Conservation (phyloP, 768 basidiomycete genomes). For the Myochromella boudieri region DNA sequence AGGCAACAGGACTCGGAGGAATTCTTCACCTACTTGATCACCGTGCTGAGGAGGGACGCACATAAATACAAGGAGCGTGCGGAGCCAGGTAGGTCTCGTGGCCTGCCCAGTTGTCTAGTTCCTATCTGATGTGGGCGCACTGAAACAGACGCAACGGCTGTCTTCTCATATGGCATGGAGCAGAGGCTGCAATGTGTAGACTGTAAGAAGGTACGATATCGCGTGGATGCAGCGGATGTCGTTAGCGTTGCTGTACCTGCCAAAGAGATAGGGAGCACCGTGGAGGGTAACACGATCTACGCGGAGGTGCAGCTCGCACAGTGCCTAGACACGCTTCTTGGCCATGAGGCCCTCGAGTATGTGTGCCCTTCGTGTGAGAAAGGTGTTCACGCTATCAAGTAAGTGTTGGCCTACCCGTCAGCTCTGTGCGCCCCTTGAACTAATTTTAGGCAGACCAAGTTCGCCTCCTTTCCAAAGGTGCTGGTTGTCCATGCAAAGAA, state of each 20-base stretch:
- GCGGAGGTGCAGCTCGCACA: conserved; percentile 57
- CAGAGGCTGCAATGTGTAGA: conserved; percentile 81
- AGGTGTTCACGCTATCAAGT: conserved; percentile 75
- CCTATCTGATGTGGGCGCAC: not conserved
- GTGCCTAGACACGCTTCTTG: conserved; percentile 61
- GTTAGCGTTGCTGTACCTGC: conserved; percentile 83
- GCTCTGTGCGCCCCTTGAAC: not conserved
- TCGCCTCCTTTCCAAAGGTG: conserved; percentile 86
- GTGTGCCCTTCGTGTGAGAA: conserved; percentile 72
- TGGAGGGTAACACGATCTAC: conserved; percentile 63
- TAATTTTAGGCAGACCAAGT: conserved; percentile 59
- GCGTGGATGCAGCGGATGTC: conserved; percentile 71
- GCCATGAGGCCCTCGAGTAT: conserved; percentile 75
- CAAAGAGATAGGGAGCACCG: conserved; percentile 41
- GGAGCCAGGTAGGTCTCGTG: conserved; percentile 23
- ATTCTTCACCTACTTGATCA: conserved; percentile 83
- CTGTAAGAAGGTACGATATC: conserved; percentile 82
- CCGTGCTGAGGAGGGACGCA: conserved; percentile 65
- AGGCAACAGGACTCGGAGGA: conserved; percentile 96
- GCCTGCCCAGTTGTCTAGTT: not conserved
- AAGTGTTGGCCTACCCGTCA: conserved; percentile 22
- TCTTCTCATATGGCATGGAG: conserved; percentile 82
- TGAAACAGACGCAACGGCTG: conserved; percentile 62
- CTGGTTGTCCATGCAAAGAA: conserved; percentile 90
- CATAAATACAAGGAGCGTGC: conserved; percentile 46